Evolutionary conservation across 768 basidiomycete genomes (phyloP).

Genomic region (Boletus reticuloceps): DNA sequence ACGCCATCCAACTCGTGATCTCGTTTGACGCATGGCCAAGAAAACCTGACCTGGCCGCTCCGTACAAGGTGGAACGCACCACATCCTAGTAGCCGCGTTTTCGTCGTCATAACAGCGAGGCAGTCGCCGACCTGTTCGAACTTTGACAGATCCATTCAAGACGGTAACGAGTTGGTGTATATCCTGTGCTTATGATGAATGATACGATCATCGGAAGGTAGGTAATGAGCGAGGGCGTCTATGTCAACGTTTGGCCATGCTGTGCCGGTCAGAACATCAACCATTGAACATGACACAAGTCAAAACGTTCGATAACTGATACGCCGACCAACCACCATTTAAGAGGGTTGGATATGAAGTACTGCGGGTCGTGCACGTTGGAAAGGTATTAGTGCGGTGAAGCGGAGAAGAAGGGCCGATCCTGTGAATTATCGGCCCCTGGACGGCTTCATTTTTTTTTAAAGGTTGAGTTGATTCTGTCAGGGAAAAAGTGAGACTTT

Average conservation of each 20-base stretch:
- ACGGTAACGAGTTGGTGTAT: neutral
- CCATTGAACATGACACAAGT: neutral
- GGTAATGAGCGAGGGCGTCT: neutral
- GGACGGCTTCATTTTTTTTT: too few species aligned
- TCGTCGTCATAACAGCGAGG: neutral
- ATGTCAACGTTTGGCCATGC: conserved; percentile 9
- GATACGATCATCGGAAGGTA: conserved; percentile 5
- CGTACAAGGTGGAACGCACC: conserved; percentile 4
- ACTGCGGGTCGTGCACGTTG: neutral
- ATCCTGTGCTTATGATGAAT: neutral
- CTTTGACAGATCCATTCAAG: neutral
- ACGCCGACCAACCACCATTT: neutral
- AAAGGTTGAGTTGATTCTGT: conserved; percentile 1
- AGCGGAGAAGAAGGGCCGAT: neutral
- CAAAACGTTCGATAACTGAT: neutral
- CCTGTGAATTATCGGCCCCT: conserved; percentile 7
- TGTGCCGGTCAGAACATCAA: conserved; percentile 3
- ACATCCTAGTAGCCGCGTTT: neutral
- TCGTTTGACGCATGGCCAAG: too few species aligned
- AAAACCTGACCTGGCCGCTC: conserved; percentile 1
- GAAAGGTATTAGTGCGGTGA: conserved; percentile 3
- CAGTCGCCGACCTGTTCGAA: neutral
- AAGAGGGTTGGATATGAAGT: neutral
- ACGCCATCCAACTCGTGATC: neutral
- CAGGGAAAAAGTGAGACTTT: conserved; percentile 1